These are phyloP conservation scores for Trypanosoma grayi DNA, from an alignment of 208 protist species.

Conservation along the genomic window DNA sequence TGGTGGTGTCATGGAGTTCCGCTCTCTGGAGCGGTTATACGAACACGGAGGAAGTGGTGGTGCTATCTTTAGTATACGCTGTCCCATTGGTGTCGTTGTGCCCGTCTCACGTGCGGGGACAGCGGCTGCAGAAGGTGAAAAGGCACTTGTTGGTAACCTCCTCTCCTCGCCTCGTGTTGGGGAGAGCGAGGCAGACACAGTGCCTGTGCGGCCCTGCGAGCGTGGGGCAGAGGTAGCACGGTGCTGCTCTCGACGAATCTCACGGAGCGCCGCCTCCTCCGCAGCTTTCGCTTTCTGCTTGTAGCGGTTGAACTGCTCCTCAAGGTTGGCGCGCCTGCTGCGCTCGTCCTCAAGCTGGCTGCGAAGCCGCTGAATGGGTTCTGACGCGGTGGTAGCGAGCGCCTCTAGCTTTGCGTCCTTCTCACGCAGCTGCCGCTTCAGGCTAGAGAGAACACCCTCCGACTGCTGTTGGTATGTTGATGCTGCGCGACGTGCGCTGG, in stretches of 20 bases:
- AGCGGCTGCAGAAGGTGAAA: background rate
- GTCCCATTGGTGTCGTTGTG: slow-evolving; percentile 2
- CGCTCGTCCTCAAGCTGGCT: slow-evolving; percentile 86
- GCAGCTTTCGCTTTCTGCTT: slow-evolving; percentile 79
- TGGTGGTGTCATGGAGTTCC: slow-evolving; percentile 4
- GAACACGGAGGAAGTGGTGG: background rate
- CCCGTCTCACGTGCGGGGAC: background rate
- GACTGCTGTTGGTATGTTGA: slow-evolving; percentile 41
- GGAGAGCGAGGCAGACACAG: background rate
- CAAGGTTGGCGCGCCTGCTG: slow-evolving; percentile 55
- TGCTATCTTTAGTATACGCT: background rate
- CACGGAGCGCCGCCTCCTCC: slow-evolving; percentile 64
- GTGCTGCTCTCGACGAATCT: slow-evolving; percentile 79
- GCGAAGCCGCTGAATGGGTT: slow-evolving; percentile 75
- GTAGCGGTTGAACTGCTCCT: slow-evolving; percentile 68
- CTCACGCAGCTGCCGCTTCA: slow-evolving; percentile 80
- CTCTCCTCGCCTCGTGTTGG: background rate
- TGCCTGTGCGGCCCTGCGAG: background rate
- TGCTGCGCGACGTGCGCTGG: slow-evolving; percentile 45
- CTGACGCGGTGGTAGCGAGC: slow-evolving; percentile 48
- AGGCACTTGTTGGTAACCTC: background rate
- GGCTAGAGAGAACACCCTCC: slow-evolving; percentile 56
- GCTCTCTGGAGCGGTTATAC: background rate
- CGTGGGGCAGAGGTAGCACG: slow-evolving; percentile 28
- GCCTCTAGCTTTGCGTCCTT: slow-evolving; percentile 75